Evolutionary conservation across 139 green algal genomes (phyloP).

Genomic region (Pleodorina starrii): DNA sequence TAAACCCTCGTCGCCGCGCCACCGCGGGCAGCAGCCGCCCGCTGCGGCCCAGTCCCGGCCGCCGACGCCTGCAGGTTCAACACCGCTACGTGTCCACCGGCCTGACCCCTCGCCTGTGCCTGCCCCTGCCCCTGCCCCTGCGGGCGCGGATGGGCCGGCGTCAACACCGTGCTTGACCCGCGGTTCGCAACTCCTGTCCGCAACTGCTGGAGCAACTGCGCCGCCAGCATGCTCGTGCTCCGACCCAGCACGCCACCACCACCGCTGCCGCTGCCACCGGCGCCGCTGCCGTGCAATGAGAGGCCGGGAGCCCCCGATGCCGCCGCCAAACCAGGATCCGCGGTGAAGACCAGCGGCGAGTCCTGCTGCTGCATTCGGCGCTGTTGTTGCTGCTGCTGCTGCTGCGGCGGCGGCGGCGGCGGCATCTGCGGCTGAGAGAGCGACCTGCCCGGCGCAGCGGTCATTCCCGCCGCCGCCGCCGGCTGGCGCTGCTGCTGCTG

Average conservation of each 20-base stretch:
- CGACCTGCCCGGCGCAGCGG: no score
- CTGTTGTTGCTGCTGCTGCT: background rate
- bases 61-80: background rate
- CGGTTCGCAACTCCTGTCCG: background rate
- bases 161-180: background rate
- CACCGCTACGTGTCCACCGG: background rate
- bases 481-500: background rate
- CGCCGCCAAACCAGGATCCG: no score
- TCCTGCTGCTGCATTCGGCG: background rate
- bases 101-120: background rate
- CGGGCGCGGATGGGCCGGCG: background rate
- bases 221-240: background rate
- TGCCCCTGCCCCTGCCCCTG: no score
- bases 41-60: background rate
- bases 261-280: background rate
- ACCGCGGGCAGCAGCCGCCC: no score
- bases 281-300: background rate
- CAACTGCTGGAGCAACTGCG: background rate
- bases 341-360: background rate
- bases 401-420: background rate
- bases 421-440: no score
- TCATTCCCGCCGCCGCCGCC: no score
- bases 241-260: background rate
- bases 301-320: no score
- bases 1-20: background rate